These are phyloP conservation scores for Eragrostis curvula DNA, from an alignment of 176 grass and related monocot species.

Conservation along the genomic window DNA sequence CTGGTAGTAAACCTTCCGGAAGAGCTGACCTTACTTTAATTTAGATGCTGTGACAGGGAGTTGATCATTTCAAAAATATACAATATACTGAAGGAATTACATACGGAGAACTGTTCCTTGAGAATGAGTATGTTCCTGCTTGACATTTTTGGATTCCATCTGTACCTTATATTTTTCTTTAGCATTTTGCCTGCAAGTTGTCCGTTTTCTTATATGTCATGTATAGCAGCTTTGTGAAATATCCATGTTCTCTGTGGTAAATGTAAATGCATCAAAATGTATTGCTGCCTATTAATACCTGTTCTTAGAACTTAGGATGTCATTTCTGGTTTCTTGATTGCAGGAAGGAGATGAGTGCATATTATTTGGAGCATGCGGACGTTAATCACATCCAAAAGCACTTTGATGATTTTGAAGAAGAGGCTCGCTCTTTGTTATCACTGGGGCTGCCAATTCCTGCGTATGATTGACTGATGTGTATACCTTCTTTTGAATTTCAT, in stretches of 20 bases:
- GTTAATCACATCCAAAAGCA: constrained; percentile 83
- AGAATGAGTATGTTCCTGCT: constrained; percentile 80
- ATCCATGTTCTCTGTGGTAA: neutral
- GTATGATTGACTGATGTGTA: constrained; percentile 58
- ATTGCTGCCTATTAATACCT: neutral
- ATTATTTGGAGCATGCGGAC: constrained; percentile 88
- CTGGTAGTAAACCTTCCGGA: constrained; percentile 46
- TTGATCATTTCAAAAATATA: constrained; percentile 98
- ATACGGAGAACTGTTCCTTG: constrained; percentile 96
- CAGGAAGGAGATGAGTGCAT: constrained; percentile 99
- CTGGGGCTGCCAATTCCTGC: constrained; percentile 87
- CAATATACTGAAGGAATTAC: constrained; percentile 85
- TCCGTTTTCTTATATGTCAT: neutral
- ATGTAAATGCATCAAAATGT: neutral
- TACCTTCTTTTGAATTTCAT: constrained; percentile 15
- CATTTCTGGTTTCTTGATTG: constrained; percentile 48
- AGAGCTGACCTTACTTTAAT: constrained; percentile 84
- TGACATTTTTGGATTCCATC: constrained; percentile 11
- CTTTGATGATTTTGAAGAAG: constrained; percentile 88
- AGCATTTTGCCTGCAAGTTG: neutral
- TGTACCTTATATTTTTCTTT: constrained; percentile 31
- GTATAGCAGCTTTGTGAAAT: neutral
- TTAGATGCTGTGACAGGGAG: constrained; percentile 83
- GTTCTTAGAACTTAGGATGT: neutral
- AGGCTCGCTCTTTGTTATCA: constrained; percentile 79